Conservation (phyloP, 148 eudicot species). For the Cornus suecica region DNA sequence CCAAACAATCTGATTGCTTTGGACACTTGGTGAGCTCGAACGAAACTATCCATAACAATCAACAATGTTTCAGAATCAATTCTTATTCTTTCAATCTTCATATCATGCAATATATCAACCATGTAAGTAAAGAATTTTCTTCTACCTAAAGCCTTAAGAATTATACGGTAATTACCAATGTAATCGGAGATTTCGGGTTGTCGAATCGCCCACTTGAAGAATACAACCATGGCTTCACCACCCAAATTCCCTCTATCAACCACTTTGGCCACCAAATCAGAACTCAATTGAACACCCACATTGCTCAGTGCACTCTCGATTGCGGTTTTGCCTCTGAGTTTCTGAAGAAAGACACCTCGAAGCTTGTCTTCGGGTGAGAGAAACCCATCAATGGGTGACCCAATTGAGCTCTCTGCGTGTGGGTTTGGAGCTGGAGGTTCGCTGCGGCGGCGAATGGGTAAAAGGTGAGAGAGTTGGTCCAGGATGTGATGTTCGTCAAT, state of each 20-base stretch:
- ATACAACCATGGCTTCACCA: conserved; percentile 63
- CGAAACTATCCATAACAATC: conserved; percentile 69
- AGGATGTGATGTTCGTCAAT: conserved; percentile 44
- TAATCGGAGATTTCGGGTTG: conserved; percentile 29
- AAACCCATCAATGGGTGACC: conserved; percentile 42
- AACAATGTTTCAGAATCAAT: conserved; percentile 46
- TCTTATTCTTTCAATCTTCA: conserved; percentile 42
- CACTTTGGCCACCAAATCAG: conserved; percentile 57
- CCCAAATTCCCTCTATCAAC: conserved; percentile 60
- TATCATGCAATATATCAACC: conserved; percentile 48
- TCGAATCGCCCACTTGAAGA: conserved; percentile 74
- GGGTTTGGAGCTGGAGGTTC: conserved; percentile 10
- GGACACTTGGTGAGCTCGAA: conserved; percentile 45
- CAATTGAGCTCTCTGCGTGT: conserved; percentile 5
- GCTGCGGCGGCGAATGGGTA: conserved; percentile 37
- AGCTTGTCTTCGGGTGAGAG: conserved; percentile 67
- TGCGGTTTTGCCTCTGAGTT: conserved; percentile 51
- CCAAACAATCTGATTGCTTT: conserved; percentile 59
- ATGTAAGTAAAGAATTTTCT: conserved; percentile 62
- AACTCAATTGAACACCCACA: conserved; percentile 35
- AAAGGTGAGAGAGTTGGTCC: conserved; percentile 49
- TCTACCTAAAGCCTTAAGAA: conserved; percentile 78
- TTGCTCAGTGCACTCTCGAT: conserved; percentile 39
- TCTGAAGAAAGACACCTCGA: conserved; percentile 83
- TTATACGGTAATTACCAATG: conserved; percentile 43